phyloP scores from a whole-genome alignment of 2,329 filamentous ascomycete genomes.

The Emergomyces orientalis region DNA sequence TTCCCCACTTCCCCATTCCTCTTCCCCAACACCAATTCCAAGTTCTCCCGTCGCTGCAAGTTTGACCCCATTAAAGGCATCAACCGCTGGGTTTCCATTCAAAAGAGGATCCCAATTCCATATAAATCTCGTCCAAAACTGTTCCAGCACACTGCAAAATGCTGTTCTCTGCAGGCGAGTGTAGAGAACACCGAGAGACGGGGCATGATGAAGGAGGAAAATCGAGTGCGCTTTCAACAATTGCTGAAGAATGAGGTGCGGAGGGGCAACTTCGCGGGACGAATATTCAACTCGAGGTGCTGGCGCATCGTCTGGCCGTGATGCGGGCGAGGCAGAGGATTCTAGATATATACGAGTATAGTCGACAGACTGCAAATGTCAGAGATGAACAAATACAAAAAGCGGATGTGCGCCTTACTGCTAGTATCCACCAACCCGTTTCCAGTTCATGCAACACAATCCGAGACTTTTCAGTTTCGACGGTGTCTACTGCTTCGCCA shows the following conservation, averaged over 20 bases:
- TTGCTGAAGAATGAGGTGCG: constrained; percentile 67
- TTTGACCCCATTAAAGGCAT: constrained; percentile 74
- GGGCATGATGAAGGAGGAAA: constrained; percentile 81
- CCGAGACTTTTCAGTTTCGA: constrained; percentile 84
- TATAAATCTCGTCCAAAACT: constrained; percentile 68
- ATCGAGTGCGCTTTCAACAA: constrained; percentile 70
- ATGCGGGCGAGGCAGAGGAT: constrained; percentile 34
- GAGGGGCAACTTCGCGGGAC: constrained; percentile 77
- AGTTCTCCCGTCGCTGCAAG: constrained; percentile 83
- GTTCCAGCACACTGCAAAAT: constrained; percentile 63
- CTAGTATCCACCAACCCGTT: constrained; percentile 88
- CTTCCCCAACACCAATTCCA: constrained; percentile 88
- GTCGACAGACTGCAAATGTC: constrained; percentile 57
- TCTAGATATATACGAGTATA: constrained; percentile 62
- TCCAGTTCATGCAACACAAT: constrained; percentile 83
- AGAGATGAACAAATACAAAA: constrained; percentile 11
- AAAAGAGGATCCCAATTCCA: constrained; percentile 76
- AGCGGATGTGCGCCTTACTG: constrained; percentile 46
- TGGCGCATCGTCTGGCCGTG: constrained; percentile 27
- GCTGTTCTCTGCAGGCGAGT: constrained; percentile 53
- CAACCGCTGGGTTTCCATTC: constrained; percentile 75
- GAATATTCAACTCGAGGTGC: constrained; percentile 64
- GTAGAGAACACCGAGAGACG: constrained; percentile 62
- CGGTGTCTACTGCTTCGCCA: constrained; percentile 64
- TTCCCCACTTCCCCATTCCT: constrained; percentile 88